Base-by-base conservation (phyloP, 768 basidiomycete genomes). In the Suillus cothurnatus region DNA sequence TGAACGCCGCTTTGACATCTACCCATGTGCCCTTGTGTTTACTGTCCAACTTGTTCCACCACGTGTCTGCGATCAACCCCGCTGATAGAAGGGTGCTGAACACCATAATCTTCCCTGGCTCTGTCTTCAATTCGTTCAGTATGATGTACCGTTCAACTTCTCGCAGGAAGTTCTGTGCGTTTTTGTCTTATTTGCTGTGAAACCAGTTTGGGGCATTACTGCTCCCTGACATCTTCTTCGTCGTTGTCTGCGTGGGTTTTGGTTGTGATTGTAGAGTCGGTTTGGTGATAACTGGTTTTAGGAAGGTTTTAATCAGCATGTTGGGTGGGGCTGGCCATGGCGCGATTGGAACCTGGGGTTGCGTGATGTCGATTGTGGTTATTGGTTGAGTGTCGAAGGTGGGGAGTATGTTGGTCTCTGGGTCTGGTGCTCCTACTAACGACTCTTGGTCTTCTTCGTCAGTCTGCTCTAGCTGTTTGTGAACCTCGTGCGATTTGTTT, bases 301-400 rank as follows among this genome's bases (percentile, higher is more conserved):
- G 8, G 21, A 45, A 45, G 21, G 43, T n/a, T 11, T n/a, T 45
- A 9, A 0, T 21, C 0, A 11, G 21, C n/a, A 21, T 45, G 0
- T 3, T 4, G 0, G 43, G 43, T n/a, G 21, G 43, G 11, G 7
- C 21, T 21, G 43, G 43, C 43, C 43, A 45, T 3, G 11, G 0
- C 5, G 11, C 1, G 1, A n/a, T 47, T 2, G 21, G 1, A 1
- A 12, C n/a, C 11, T 47, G n/a, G 5, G n/a, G 0, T 2, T 47
- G n/a, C 6, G n/a, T 4, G 0, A 8, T 4, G 0, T 21, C 4
- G 1, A 4, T n/a, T 11, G 5, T 3, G n/a, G 9, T n/a, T n/a
- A n/a, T n/a, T 6, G 45, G 1, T 0, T 11, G 45, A 2, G 9
- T 9, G 5, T 47, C 2, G 4, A 47, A 47, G 21, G 45, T 47